Evolutionary conservation across 1,284 basidiomycete genomes (phyloP).

Genomic region (Vanrija humicola): DNA sequence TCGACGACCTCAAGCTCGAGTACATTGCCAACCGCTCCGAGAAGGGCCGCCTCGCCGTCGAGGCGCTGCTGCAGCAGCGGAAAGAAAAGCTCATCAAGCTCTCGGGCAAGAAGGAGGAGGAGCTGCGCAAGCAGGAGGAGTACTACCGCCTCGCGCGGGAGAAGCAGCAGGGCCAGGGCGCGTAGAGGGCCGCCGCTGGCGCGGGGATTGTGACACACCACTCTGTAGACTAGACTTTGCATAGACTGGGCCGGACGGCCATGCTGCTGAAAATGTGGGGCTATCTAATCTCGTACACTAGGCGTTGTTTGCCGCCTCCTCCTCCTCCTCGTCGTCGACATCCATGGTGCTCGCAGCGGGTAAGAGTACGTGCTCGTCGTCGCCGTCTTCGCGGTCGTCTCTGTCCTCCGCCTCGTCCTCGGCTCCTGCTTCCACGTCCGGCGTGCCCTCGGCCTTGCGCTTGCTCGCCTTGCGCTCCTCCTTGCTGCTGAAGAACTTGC

Average conservation of each 20-base stretch:
- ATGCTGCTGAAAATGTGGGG: background rate
- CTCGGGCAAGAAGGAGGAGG: constrained; percentile 28
- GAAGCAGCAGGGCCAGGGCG: too few species aligned
- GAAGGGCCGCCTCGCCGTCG: constrained; percentile 33
- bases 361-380: background rate
- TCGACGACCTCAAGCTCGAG: constrained; percentile 44
- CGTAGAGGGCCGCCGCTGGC: too few species aligned
- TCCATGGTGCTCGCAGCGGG: background rate
- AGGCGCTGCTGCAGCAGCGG: constrained; percentile 27
- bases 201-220: too few species aligned
- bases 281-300: background rate
- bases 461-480: constrained; percentile 12
- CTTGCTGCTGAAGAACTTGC: constrained; percentile 62
- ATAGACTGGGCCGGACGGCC: background rate
- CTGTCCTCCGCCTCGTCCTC: constrained; percentile 8
- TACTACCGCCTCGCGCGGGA: too few species aligned
- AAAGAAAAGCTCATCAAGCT: constrained; percentile 27
- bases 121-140: too few species aligned
- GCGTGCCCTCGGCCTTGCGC: constrained; percentile 8
- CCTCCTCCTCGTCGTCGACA: constrained; percentile 7
- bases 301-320: constrained; percentile 21
- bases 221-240: too few species aligned
- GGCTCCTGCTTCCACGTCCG: background rate
- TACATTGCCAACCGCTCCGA: constrained; percentile 44
- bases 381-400: constrained; percentile 15